A percentile compares a stretch with the other conserved stretches of the same genome.
Evolutionary conservation across 306 rosid genomes (phyloP).

Genomic region (Vicia sativa): DNA sequence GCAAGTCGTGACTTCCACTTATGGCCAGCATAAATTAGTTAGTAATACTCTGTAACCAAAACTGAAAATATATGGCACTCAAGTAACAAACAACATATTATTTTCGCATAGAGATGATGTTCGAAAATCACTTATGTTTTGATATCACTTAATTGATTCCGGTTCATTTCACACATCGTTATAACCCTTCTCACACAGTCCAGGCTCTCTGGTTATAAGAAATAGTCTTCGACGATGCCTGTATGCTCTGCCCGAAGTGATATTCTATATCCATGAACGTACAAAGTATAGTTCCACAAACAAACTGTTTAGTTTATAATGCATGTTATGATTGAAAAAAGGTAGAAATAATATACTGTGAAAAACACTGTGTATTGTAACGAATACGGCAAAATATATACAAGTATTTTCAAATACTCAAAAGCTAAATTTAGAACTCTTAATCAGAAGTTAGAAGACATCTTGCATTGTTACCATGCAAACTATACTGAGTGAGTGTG

Average conservation of each 20-base stretch:
- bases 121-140: no score
- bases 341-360: neutral
- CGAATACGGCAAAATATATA: neutral
- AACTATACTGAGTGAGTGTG: no score
- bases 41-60: no score
- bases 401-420: neutral
- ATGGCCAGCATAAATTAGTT: no score
- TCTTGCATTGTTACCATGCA: no score
- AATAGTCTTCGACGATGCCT: constrained; percentile 63
- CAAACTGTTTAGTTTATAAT: no score
- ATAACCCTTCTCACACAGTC: constrained; percentile 78
- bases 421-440: constrained; percentile 15
- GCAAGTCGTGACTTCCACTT: no score
- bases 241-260: constrained; percentile 95
- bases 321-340: neutral
- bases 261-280: constrained; percentile 92
- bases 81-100: no score
- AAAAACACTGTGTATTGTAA: constrained; percentile 3
- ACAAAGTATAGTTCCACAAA: no score
- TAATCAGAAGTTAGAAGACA: no score
- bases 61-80: no score
- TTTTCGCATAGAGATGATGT: no score
- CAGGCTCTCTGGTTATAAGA: constrained; percentile 74
- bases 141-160: constrained; percentile 60
- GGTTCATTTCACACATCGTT: constrained; percentile 69